Conservation (phyloP, 176 grass and related monocot genomes). For the Sorghum bicolor region Sorghum_bicolor_NCBIv3 NC_012873.2:57152001-57152500, state of each 20-base stretch:
- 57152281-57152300: background rate
- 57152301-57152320: background rate
- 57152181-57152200: background rate
- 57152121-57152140: conserved; percentile 44
- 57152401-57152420: background rate
- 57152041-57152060: conserved; percentile 4
- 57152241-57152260: background rate
- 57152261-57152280: background rate
- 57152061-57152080: conserved; percentile 27
- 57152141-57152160: background rate
- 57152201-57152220: background rate
- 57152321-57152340: background rate
- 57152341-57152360: background rate
- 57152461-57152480: conserved; percentile 23
- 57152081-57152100: conserved; percentile 44
- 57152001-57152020: background rate
- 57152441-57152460: conserved; percentile 10
- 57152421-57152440: conserved; percentile 1
- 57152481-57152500: conserved; percentile 30
- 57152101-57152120: conserved; percentile 63
- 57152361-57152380: background rate
- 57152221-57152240: background rate
- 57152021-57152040: conserved; percentile 9
- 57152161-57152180: conserved; percentile 2
- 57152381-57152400: conserved; percentile 7